Conservation (phyloP, 1,284 basidiomycete species). For the Cryptococcus sp. region DNA sequence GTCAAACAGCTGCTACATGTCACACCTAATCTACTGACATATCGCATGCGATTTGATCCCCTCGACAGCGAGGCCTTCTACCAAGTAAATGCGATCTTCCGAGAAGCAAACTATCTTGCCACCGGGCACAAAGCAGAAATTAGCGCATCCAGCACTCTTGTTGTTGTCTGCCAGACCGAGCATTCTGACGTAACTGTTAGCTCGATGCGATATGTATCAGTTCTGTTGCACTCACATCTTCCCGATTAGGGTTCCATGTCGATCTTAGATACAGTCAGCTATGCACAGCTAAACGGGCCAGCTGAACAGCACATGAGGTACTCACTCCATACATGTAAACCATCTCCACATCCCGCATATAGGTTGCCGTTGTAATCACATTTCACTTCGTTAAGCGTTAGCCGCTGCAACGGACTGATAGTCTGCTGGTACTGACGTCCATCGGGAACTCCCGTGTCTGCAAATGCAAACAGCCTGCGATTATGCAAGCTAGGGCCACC, state of each 20-base stretch:
- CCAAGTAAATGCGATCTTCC: slow-evolving; percentile 26
- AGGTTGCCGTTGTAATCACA: slow-evolving; percentile 28
- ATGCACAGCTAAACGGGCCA: too few relatives aligned
- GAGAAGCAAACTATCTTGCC: slow-evolving; percentile 28
- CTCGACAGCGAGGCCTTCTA: slow-evolving; percentile 16
- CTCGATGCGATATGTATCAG: neutral
- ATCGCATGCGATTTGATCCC: neutral
- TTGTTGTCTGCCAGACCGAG: slow-evolving; percentile 14
- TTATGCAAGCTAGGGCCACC: slow-evolving; percentile 26
- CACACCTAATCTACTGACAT: too few relatives aligned
- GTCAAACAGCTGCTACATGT: too few relatives aligned
- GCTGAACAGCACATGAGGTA: neutral
- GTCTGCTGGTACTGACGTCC: slow-evolving; percentile 21
- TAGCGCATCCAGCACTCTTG: slow-evolving; percentile 25
- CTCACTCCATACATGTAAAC: slow-evolving; percentile 30
- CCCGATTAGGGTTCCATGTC: slow-evolving; percentile 22
- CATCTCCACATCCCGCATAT: slow-evolving; percentile 33
- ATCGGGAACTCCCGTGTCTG: slow-evolving; percentile 34
- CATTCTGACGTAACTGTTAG: slow-evolving; percentile 3
- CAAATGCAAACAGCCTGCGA: slow-evolving; percentile 38
- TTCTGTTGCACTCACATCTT: slow-evolving; percentile 22
- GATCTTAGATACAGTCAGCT: slow-evolving; percentile 2
- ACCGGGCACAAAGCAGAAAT: slow-evolving; percentile 34
- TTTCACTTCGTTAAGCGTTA: slow-evolving; percentile 18
- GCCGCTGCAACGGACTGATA: neutral